Evolutionary conservation across 2,329 filamentous ascomycete species (phyloP).

Genomic region (Hymenoscyphus fraxineus): DNA sequence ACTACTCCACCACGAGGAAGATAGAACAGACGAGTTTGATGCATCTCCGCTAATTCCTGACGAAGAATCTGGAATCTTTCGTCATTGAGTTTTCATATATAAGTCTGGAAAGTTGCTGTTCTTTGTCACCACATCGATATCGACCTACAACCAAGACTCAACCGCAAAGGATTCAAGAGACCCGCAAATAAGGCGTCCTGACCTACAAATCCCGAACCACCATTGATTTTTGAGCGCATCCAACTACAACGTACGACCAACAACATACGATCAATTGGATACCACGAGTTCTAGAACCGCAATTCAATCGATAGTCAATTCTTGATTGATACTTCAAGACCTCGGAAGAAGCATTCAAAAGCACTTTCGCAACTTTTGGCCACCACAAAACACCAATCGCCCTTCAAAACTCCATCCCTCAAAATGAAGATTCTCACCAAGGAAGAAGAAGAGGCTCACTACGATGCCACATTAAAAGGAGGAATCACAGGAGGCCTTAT

Average conservation of each 20-base stretch:
- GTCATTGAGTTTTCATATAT: neutral
- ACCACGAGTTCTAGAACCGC: neutral
- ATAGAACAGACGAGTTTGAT: neutral
- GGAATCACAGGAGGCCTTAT: conserved; percentile 68
- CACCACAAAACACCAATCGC: neutral
- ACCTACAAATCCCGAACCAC: neutral
- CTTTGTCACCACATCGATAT: neutral
- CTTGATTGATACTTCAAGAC: too few species aligned
- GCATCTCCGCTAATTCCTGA: conserved; percentile 4
- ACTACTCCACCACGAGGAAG: too few species aligned
- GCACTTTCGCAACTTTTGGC: neutral
- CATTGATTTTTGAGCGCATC: neutral
- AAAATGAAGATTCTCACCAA: conserved; percentile 92
- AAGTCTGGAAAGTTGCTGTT: neutral
- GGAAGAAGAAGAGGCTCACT: conserved; percentile 87
- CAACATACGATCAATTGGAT: conserved; percentile 4
- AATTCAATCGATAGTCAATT: neutral
- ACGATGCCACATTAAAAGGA: conserved; percentile 73
- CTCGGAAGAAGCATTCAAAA: neutral
- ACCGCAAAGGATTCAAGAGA: neutral
- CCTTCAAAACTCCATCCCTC: neutral
- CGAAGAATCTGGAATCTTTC: neutral
- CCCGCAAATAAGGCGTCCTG: neutral
- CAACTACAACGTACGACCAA: neutral
- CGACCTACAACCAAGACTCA: neutral